Base-by-base conservation (phyloP, 2,329 filamentous ascomycete genomes). In the Verticillium nubilum region DNA sequence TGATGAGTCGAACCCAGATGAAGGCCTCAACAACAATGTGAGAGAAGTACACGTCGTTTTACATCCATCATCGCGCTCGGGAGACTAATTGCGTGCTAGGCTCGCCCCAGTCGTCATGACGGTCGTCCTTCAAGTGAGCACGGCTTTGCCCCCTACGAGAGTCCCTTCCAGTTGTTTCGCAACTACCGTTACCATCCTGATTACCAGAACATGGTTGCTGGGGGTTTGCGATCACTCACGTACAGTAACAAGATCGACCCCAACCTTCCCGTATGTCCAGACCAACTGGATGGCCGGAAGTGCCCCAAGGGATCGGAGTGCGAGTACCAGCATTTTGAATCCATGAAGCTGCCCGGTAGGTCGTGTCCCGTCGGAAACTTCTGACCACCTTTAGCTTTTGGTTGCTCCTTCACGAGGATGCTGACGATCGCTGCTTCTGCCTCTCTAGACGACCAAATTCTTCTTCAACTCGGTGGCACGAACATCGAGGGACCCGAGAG, bases 191-290 rank as follows among this genome's bases (percentile, higher is more conserved):
- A 94, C 71, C 93, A 98, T 70, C 91, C 91, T 31, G 80, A 84
- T 57, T 98, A 87, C 75, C 78, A 80, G 64, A 74, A 88, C 56
- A 78, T 85, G 59, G 86, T 97, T 60, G 72, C 85, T 59, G 89
- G 88, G 63, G 94, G 94, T 52, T 88, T 92, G 70, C 88, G 89
- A 70, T 98, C 95, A 64, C 81, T 96, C 78, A 98, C 93, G 52
- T 98, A 94, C 77, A 97, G 91, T 76, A 91, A 96, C 74, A 88
- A 87, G 66, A 96, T 99, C 74, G 87, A 97, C 71, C 81, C 87
- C 26, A 80, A 85, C 62, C 87, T 84, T 66, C 83, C 85, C 62
- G 70, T 98, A 55, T 99, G 95, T 74, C 88, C 86, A 37, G 88
- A 85, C 67, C 91, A 96, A 73, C 77, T 90, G 63, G 80, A 81